phyloP scores from a whole-genome alignment of 768 basidiomycete genomes.

The Phanerodontia chrysosporium region DNA sequence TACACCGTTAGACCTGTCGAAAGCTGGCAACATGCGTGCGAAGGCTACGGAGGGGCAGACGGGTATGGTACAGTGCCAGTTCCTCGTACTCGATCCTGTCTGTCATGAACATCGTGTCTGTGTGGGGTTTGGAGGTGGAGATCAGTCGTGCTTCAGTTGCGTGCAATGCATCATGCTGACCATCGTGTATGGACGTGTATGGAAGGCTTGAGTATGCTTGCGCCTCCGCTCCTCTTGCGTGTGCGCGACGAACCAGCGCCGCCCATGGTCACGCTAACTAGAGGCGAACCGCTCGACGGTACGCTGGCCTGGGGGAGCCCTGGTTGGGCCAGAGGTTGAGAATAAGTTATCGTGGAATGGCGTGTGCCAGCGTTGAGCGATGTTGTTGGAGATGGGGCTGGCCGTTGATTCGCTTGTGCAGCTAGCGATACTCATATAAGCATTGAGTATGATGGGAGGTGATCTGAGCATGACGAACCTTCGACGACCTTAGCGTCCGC shows the following conservation, averaged over 20 bases:
- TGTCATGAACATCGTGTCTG: background rate
- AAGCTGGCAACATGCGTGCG: background rate
- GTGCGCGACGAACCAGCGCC: conserved; percentile 7
- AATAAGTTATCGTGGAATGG: background rate
- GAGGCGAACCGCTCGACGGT: conserved; percentile 12
- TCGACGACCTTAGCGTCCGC: conserved; percentile 66
- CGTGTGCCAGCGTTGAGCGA: background rate
- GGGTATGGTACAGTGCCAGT: background rate
- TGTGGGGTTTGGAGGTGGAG: too few relatives aligned
- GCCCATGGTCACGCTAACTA: conserved; percentile 23
- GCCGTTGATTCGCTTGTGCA: background rate
- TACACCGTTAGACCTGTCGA: conserved; percentile 12
- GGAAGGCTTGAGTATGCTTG: conserved; percentile 20
- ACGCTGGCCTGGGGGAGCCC: background rate
- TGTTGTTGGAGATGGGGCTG: background rate
- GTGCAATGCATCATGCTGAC: conserved; percentile 12
- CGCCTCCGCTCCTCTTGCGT: conserved; percentile 21
- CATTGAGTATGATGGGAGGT: too few relatives aligned
- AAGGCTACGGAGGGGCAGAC: background rate
- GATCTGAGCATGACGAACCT: conserved; percentile 36
- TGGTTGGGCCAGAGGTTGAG: background rate
- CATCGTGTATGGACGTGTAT: conserved; percentile 23
- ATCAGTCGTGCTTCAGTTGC: background rate
- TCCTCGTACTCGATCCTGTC: background rate
- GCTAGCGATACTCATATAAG: too few relatives aligned